Evolutionary conservation across 208 protist genomes (phyloP).

Genomic region (Leishmania lainsoni): DNA sequence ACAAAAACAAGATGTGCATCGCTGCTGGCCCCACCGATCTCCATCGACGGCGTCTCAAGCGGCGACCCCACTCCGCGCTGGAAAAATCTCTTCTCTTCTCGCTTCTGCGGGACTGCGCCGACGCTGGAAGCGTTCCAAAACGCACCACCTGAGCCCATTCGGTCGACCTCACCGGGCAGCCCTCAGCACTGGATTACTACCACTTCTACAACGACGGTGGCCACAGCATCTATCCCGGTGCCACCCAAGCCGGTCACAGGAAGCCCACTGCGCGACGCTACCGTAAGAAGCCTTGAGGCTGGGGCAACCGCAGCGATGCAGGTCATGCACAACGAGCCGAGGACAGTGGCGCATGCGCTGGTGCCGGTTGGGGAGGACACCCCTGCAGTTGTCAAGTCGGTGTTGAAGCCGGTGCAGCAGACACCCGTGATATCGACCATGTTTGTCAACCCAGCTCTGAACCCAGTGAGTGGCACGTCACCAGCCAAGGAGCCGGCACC

Average conservation of each 20-base stretch:
- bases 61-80: slow-evolving; percentile 44
- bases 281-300: slow-evolving; percentile 6
- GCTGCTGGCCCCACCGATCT: slow-evolving; percentile 23
- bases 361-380: slow-evolving; percentile 34
- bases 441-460: not conserved
- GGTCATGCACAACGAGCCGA: not conserved
- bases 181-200: not conserved
- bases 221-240: slow-evolving; percentile 12
- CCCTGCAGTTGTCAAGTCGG: slow-evolving; percentile 1
- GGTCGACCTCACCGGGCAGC: slow-evolving; percentile 9
- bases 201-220: slow-evolving; percentile 5
- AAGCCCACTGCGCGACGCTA: slow-evolving; percentile 37
- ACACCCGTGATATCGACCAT: not conserved
- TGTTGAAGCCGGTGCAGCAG: slow-evolving; percentile 6
- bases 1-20: not conserved
- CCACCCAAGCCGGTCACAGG: slow-evolving; percentile 46
- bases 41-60: slow-evolving; percentile 34
- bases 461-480: not conserved
- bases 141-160: slow-evolving; percentile 8
- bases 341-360: slow-evolving; percentile 22
- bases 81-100: slow-evolving; percentile 39
- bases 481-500: not conserved
- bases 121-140: slow-evolving; percentile 49
- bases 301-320: not conserved
- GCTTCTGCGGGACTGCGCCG: slow-evolving; percentile 33